Evolutionary conservation across 192 early-diverging fungal species (phyloP).

Genomic region (Coemansia sp.): DNA sequence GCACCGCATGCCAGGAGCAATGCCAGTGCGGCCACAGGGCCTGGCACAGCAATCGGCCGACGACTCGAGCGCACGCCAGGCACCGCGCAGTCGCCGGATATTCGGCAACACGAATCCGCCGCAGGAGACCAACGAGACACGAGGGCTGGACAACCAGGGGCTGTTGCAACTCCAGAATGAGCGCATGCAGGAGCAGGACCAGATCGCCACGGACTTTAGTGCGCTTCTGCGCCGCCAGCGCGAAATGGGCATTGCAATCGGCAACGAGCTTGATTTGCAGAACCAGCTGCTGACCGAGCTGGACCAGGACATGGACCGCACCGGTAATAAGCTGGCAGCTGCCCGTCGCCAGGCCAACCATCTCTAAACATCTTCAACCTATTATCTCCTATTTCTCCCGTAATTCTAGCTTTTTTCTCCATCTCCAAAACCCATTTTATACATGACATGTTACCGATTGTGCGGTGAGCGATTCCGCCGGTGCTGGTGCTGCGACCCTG

Average conservation of each 20-base stretch:
- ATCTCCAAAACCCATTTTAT: background rate
- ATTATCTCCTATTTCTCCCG: background rate
- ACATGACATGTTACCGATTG: background rate
- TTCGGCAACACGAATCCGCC: slow-evolving; percentile 70
- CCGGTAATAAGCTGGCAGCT: slow-evolving; percentile 69
- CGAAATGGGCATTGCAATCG: slow-evolving; percentile 83
- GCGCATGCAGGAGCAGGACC: slow-evolving; percentile 83
- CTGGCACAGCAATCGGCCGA: slow-evolving; percentile 20
- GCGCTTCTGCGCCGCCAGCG: slow-evolving; percentile 78
- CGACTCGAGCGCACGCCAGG: slow-evolving; percentile 16
- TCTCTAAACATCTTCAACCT: slow-evolving; percentile 50
- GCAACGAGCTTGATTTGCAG: slow-evolving; percentile 88
- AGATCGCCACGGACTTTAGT: slow-evolving; percentile 71
- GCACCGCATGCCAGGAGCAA: slow-evolving; percentile 32
- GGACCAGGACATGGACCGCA: slow-evolving; percentile 75
- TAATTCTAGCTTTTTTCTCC: background rate
- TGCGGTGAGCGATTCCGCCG: slow-evolving; percentile 8
- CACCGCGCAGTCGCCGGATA: slow-evolving; percentile 56
- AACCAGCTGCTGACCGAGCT: slow-evolving; percentile 86
- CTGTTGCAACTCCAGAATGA: slow-evolving; percentile 75
- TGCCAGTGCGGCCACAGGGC: slow-evolving; percentile 16
- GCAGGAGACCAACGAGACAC: slow-evolving; percentile 78
- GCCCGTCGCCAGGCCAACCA: slow-evolving; percentile 80
- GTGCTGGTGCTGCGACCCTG: background rate
- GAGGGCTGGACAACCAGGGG: slow-evolving; percentile 71